Evolutionary conservation across 768 basidiomycete species (phyloP).

Genomic region (Pluteus cervinus): DNA sequence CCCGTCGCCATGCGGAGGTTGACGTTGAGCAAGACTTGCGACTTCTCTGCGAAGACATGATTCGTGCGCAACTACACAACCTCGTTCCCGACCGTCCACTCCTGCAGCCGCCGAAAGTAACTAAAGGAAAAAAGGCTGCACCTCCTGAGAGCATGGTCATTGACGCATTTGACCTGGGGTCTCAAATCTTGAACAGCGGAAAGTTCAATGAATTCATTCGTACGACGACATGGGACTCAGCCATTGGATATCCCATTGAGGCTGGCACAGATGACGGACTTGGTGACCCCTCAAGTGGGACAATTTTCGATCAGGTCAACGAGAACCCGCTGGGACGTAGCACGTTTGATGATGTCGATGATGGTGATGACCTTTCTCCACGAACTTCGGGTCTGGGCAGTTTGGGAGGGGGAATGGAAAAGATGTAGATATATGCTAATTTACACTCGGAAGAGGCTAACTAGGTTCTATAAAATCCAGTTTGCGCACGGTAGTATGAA

Average conservation of each 20-base stretch:
- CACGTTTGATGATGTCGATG: conserved; percentile 10
- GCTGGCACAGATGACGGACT: conserved; percentile 1
- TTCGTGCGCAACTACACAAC: conserved; percentile 8
- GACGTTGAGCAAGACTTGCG: conserved; percentile 15
- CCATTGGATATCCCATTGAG: conserved; percentile 12
- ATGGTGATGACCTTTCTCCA: no score
- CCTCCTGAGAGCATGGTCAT: conserved; percentile 12
- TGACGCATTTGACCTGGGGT: conserved; percentile 12
- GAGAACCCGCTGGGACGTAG: conserved; percentile 9
- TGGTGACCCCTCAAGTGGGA: conserved; percentile 12
- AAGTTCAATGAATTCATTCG: conserved; percentile 16
- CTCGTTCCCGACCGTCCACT: conserved; percentile 7
- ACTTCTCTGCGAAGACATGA: conserved; percentile 15
- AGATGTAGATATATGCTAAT: no score
- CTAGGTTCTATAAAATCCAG: no score
- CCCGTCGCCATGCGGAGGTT: conserved; percentile 15
- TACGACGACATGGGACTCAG: conserved; percentile 16
- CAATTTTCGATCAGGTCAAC: conserved; percentile 10
- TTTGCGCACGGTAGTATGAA: no score
- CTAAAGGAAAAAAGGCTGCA: conserved; percentile 6
- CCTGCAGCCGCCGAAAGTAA: conserved; percentile 7
- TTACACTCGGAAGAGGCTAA: no score
- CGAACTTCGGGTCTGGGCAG: conserved; percentile 4
- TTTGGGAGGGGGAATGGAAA: conserved; percentile 13
- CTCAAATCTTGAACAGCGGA: conserved; percentile 11